Conservation (phyloP, 2,329 filamentous ascomycete genomes). For the Calcarisporium arbuscula region DNA sequence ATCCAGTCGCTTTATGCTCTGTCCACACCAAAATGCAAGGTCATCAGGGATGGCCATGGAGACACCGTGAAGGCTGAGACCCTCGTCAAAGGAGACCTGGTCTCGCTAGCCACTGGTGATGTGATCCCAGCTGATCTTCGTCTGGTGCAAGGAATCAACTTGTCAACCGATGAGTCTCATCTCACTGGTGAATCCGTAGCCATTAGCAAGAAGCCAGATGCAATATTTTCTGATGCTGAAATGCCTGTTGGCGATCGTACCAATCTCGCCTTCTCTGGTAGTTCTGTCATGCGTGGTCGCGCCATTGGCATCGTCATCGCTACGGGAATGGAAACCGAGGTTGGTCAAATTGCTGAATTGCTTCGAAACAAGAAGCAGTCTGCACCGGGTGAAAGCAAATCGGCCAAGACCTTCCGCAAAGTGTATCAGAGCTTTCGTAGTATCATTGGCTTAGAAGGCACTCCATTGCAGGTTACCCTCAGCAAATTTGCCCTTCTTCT, state of each 20-base stretch:
- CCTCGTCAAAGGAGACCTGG: conserved; percentile 61
- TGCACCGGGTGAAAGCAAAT: conserved; percentile 33
- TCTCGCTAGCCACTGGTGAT: conserved; percentile 57
- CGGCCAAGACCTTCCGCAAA: conserved; percentile 36
- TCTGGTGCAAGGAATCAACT: conserved; percentile 60
- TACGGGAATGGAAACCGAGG: conserved; percentile 69
- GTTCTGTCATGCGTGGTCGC: conserved; percentile 65
- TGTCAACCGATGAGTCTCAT: conserved; percentile 69
- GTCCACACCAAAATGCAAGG: conserved; percentile 53
- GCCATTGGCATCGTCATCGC: conserved; percentile 62
- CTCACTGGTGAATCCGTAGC: conserved; percentile 69
- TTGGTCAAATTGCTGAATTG: conserved; percentile 68
- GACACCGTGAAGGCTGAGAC: conserved; percentile 47
- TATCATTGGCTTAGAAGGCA: conserved; percentile 64
- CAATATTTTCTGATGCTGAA: conserved; percentile 43
- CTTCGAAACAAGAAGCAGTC: conserved; percentile 51
- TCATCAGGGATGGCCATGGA: conserved; percentile 46
- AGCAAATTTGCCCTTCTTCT: conserved; percentile 79
- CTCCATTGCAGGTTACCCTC: conserved; percentile 77
- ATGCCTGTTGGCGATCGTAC: conserved; percentile 62
- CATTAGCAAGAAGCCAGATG: conserved; percentile 58
- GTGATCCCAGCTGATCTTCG: conserved; percentile 65
- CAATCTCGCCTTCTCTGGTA: conserved; percentile 67
- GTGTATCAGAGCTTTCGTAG: conserved; percentile 38
- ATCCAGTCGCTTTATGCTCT: conserved; percentile 55